These are phyloP conservation scores for Beauveria caledonica DNA, from an alignment of 2,329 filamentous ascomycete genomes.

Conservation along the genomic window DNA sequence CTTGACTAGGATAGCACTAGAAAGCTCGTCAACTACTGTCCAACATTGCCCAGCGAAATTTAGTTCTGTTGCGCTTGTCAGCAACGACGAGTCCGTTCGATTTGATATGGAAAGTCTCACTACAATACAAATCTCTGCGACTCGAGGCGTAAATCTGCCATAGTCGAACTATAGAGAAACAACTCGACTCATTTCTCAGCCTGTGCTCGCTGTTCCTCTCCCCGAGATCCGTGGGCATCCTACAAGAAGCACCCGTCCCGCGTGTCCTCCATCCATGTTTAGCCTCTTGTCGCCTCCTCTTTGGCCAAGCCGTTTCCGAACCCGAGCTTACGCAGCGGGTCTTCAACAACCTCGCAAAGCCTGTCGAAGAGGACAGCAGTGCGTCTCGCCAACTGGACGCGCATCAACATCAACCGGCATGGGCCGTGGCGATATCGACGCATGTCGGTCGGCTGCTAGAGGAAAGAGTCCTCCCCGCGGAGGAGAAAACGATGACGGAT, in stretches of 20 bases:
- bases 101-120: no score
- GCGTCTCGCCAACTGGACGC: not conserved
- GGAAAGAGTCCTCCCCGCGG: not conserved
- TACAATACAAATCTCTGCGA: no score
- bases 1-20: constrained; percentile 9
- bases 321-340: not conserved
- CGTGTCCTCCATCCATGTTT: not conserved
- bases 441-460: not conserved
- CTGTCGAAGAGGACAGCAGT: not conserved
- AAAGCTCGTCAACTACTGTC: not conserved
- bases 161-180: no score
- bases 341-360: not conserved
- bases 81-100: not conserved
- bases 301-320: not conserved
- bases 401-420: not conserved
- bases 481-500: not conserved
- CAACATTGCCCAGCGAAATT: not conserved
- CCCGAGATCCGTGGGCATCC: not conserved
- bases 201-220: not conserved
- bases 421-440: not conserved
- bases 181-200: no score
- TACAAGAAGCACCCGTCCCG: not conserved
- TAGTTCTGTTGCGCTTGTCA: not conserved
- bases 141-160: no score
- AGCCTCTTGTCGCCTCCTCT: not conserved